phyloP scores from a whole-genome alignment of 495 filamentous ascomycete genomes.

The Thermothielavioides terrestris region DNA sequence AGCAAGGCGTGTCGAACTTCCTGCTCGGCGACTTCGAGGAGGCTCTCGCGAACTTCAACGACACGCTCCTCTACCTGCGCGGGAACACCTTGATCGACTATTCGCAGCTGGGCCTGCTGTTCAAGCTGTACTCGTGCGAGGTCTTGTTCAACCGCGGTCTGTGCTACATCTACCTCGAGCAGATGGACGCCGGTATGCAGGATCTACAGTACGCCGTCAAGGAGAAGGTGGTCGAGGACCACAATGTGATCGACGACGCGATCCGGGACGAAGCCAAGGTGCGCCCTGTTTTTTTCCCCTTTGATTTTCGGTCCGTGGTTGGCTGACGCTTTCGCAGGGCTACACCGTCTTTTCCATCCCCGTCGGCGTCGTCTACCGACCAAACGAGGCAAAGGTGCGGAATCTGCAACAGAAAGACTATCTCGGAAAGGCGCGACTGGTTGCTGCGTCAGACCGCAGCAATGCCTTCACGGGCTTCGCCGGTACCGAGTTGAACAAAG shows the following conservation, averaged over 20 bases:
- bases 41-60: conserved; percentile 97
- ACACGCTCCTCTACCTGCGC: conserved; percentile 87
- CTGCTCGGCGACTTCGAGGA: conserved; percentile 95
- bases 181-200: conserved; percentile 80
- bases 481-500: conserved; percentile 62
- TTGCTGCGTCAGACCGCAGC: conserved; percentile 77
- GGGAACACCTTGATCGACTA: conserved; percentile 98
- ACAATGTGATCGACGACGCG: conserved; percentile 96
- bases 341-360: conserved; percentile 99
- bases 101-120: conserved; percentile 89
- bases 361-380: conserved; percentile 87
- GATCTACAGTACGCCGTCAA: conserved; percentile 89
- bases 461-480: conserved; percentile 72
- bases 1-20: conserved; percentile 98
- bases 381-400: conserved; percentile 95
- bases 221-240: conserved; percentile 89
- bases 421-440: conserved; percentile 82
- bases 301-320: conserved; percentile 15
- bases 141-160: conserved; percentile 96
- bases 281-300: conserved; percentile 13
- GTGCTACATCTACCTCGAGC: conserved; percentile 94
- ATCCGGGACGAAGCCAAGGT: conserved; percentile 90
- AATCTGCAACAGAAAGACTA: conserved; percentile 97
- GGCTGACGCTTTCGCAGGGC: conserved; percentile 48
- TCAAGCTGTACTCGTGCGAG: conserved; percentile 95